Base-by-base conservation (phyloP, 208 protist genomes). In the Trypanosoma lewisi region DNA sequence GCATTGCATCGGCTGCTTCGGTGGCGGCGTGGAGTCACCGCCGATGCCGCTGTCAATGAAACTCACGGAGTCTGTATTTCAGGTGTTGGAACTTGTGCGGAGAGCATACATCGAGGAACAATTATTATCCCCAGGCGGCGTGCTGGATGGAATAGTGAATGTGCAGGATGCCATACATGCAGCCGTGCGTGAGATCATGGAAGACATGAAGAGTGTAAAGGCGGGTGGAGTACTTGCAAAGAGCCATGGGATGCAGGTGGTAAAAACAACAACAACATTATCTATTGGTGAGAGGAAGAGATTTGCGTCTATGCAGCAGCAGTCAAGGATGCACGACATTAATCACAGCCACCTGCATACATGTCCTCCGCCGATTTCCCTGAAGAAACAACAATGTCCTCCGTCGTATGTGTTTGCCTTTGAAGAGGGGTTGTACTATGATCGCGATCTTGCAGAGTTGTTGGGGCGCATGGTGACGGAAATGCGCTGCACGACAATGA, bases 1-100 rank as follows among this genome's bases (percentile, higher is more conserved):
- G 27, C 45, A 77, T 36, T 90, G 83, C 52, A 61, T 90, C 41
- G 80, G 83, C 21, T 87, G 77, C 59, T 86, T 90, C 54, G 83
- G 83, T 44, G 78, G 66, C 17, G 71, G 67, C 11, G 47, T 42
- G 17, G 37, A 66, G 45, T 56, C 53, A 25, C 63, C 58, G 34
- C 55, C 78, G 5, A 47, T 19, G 1, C 78, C 78, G 21, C 78
- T 73, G 4, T 57, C 80, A 23, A 28, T 34, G 14, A 57, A 80
- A 33, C 67, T 65, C 21, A 67, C 68, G 7, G 49, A 64, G 9
- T 48, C 55, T 16, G 53, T 56, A 11, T 70, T 63, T 25, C 56
- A 41, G 28, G 30, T 72, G 16, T 69, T 78, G 53, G 83, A 90
- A 30, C 45, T 66, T 5, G 80, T 82, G 9, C 77, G 83, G 6